These are phyloP conservation scores for Parastagonospora nodorum DNA, from an alignment of 2,329 filamentous ascomycete genomes.

Conservation along the genomic window DNA sequence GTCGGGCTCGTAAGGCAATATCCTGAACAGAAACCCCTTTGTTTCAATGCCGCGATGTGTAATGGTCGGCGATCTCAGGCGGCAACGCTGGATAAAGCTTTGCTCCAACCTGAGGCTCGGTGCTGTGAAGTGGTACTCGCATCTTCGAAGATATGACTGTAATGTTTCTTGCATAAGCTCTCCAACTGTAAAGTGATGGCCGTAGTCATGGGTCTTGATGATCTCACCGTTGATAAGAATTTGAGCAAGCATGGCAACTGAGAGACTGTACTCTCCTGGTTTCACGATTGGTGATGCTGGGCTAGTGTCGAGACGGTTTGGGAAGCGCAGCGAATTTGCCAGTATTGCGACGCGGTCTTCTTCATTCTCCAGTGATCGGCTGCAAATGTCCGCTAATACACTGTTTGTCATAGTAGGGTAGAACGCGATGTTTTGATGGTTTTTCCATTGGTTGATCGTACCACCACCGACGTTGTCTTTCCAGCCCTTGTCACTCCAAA, in stretches of 20 bases:
- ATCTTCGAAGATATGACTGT: slow-evolving; percentile 3
- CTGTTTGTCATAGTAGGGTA: slow-evolving; percentile 18
- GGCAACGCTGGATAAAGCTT: slow-evolving; percentile 20
- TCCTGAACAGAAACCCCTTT: slow-evolving; percentile 13
- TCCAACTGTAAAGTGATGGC: not conserved
- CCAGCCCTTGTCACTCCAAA: not conserved
- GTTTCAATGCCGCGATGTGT: slow-evolving; percentile 9
- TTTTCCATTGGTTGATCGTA: not conserved
- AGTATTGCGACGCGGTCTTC: slow-evolving; percentile 22
- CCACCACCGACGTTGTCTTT: not conserved
- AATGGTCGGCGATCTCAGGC: slow-evolving; percentile 12
- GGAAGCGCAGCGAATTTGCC: slow-evolving; percentile 20
- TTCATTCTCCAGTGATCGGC: slow-evolving; percentile 11
- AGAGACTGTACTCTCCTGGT: slow-evolving; percentile 14
- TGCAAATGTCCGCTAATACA: slow-evolving; percentile 20
- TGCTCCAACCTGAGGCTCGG: slow-evolving; percentile 7
- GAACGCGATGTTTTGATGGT: not conserved
- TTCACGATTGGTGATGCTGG: not conserved
- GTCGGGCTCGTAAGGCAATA: not conserved
- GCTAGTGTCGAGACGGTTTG: slow-evolving; percentile 12
- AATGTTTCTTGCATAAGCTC: too few relatives aligned
- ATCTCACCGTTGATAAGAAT: slow-evolving; percentile 22
- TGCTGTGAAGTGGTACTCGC: slow-evolving; percentile 8
- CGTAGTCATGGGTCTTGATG: not conserved
- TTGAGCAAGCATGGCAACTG: slow-evolving; percentile 15